These are phyloP conservation scores for Kwoniella sp. DNA, from an alignment of 768 basidiomycete species.

Conservation along the genomic window DNA sequence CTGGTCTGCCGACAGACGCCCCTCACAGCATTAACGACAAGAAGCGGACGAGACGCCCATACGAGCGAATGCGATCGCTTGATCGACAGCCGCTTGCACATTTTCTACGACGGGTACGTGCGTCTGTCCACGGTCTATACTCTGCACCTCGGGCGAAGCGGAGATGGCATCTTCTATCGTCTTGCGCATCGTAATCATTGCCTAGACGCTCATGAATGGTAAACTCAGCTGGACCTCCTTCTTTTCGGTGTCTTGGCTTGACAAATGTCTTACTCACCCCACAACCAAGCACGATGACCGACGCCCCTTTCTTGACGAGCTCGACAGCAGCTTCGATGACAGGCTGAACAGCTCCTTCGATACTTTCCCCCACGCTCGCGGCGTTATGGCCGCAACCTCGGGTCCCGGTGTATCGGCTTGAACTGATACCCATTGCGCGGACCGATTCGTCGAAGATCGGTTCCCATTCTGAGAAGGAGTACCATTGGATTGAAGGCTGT, in stretches of 20 bases:
- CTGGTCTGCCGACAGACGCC: no score
- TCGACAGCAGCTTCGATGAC: constrained; percentile 10
- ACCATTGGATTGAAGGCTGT: no score
- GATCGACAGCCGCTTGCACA: constrained; percentile 16
- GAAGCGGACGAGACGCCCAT: not conserved
- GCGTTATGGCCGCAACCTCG: constrained; percentile 22
- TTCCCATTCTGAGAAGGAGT: not conserved
- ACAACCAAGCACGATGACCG: constrained; percentile 23
- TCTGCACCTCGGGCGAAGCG: not conserved
- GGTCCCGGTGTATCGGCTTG: constrained; percentile 14
- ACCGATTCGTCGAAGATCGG: constrained; percentile 5
- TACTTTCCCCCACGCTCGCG: constrained; percentile 7
- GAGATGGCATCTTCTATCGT: not conserved
- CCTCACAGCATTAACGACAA: not conserved
- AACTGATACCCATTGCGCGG: constrained; percentile 6
- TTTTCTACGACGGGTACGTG: constrained; percentile 15
- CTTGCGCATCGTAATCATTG: constrained; percentile 18
- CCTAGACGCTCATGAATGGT: constrained; percentile 5
- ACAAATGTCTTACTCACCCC: constrained; percentile 7
- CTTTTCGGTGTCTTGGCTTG: no score
- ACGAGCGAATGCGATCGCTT: constrained; percentile 1
- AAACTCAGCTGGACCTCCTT: not conserved
- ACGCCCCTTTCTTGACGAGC: constrained; percentile 15
- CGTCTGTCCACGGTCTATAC: not conserved
- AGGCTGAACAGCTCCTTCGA: constrained; percentile 5